A percentile compares a stretch with the other conserved stretches of the same genome.
Evolutionary conservation across 2,329 filamentous ascomycete genomes (phyloP).

Genomic region (Diaporthe vexans): DNA sequence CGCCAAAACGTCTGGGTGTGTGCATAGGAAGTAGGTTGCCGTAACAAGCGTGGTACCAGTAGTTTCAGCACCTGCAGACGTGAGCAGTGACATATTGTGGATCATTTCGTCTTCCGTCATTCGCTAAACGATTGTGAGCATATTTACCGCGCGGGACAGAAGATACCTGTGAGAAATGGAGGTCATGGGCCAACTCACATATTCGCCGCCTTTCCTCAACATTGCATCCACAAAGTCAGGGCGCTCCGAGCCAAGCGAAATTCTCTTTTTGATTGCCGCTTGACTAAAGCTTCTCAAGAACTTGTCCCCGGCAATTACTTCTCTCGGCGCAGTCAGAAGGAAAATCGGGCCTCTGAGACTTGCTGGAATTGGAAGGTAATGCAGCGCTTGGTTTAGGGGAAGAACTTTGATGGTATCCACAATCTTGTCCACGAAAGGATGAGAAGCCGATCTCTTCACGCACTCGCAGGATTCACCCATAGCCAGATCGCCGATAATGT

Average conservation of each 20-base stretch:
- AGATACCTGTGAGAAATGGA: too few species aligned
- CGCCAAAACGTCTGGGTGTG: slow-evolving; percentile 52
- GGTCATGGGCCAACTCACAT: slow-evolving; percentile 3
- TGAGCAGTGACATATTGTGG: slow-evolving; percentile 45
- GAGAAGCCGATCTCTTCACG: slow-evolving; percentile 20
- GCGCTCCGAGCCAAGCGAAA: slow-evolving; percentile 2
- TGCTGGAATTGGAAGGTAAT: background rate
- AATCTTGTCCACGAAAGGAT: slow-evolving; percentile 34
- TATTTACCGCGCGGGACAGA: too few species aligned
- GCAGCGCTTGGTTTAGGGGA: background rate
- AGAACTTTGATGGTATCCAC: slow-evolving; percentile 14
- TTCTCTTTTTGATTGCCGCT: slow-evolving; percentile 12
- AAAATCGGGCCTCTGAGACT: background rate
- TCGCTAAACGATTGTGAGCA: background rate
- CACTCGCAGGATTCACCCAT: slow-evolving; percentile 37
- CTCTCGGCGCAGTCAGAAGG: background rate
- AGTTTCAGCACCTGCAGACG: slow-evolving; percentile 64
- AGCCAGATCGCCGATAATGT: background rate
- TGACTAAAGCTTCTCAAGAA: background rate
- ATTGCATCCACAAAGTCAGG: slow-evolving; percentile 37
- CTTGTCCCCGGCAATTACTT: background rate
- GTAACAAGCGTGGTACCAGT: slow-evolving; percentile 60
- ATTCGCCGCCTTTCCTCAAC: slow-evolving; percentile 20
- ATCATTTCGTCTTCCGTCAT: slow-evolving; percentile 41
- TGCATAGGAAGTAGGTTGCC: slow-evolving; percentile 55